These are phyloP conservation scores for Auriscalpium orientale DNA, from an alignment of 768 basidiomycete species.

Conservation along the genomic window DNA sequence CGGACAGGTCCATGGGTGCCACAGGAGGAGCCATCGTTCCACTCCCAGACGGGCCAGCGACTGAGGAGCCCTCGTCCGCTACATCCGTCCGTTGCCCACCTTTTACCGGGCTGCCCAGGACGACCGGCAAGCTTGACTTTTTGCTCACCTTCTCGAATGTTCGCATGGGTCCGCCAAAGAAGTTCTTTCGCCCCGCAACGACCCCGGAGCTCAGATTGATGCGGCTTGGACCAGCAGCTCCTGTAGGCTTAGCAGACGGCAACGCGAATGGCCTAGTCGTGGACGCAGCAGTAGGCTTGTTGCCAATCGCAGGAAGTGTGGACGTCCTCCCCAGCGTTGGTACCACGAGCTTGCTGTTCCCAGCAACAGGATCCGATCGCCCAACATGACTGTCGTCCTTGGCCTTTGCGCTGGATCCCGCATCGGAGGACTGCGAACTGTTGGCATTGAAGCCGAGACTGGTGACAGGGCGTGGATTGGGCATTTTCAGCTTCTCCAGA, in stretches of 20 bases:
- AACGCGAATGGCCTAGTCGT: not conserved
- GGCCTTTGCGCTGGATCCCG: not conserved
- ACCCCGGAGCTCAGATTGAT: constrained; percentile 19
- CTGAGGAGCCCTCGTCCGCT: not conserved
- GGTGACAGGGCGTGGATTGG: constrained; percentile 62
- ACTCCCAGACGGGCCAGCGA: not conserved
- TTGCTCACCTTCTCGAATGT: constrained; percentile 30
- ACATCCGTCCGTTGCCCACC: constrained; percentile 14
- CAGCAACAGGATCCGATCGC: constrained; percentile 2
- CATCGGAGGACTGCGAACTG: constrained; percentile 6
- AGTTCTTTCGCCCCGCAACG: constrained; percentile 15
- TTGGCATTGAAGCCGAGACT: constrained; percentile 55
- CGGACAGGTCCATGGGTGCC: not conserved
- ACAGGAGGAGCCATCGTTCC: not conserved
- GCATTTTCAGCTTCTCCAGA: constrained; percentile 61
- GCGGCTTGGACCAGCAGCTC: constrained; percentile 1
- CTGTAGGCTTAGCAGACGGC: not conserved
- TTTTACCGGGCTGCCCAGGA: constrained; percentile 41
- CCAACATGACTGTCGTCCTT: constrained; percentile 7
- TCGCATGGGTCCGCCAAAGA: constrained; percentile 19
- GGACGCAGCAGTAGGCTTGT: not conserved
- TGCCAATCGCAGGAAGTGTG: not conserved
- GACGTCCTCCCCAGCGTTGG: constrained; percentile 4
- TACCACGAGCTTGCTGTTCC: not conserved
- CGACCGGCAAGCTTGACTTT: constrained; percentile 36